phyloP scores from a whole-genome alignment of 2,329 filamentous ascomycete genomes.

The Anthostomella pinea region DNA sequence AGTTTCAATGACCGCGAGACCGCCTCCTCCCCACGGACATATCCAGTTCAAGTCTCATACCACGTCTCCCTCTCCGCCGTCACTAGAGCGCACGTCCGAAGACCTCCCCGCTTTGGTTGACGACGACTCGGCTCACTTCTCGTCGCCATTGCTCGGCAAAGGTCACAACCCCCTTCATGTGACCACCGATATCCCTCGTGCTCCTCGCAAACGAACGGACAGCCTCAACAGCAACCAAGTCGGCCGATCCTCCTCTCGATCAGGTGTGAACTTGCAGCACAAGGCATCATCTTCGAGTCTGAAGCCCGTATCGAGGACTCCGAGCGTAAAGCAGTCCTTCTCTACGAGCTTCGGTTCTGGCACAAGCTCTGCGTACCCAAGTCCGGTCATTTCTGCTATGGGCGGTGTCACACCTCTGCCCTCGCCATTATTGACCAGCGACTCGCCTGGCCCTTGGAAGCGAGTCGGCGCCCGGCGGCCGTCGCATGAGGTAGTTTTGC shows the following conservation, averaged over 20 bases:
- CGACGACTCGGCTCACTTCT: conserved; percentile 18
- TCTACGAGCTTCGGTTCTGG: conserved; percentile 52
- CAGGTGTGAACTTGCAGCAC: conserved; percentile 34
- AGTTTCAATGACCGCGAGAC: conserved; percentile 16
- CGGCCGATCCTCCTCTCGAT: conserved; percentile 30
- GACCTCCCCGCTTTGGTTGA: conserved; percentile 15
- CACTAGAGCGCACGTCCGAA: conserved; percentile 20
- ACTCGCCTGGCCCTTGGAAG: conserved; percentile 67
- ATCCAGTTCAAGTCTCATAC: conserved; percentile 38
- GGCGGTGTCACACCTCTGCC: conserved; percentile 76
- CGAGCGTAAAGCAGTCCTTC: conserved; percentile 58
- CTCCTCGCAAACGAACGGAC: conserved; percentile 27
- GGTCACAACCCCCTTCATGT: conserved; percentile 33
- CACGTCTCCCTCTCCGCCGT: conserved; percentile 37
- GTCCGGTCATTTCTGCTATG: conserved; percentile 72
- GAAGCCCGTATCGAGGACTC: conserved; percentile 55
- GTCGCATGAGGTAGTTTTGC: conserved; percentile 44
- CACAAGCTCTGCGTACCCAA: conserved; percentile 66
- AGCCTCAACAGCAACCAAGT: conserved; percentile 37
- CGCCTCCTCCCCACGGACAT: conserved; percentile 21
- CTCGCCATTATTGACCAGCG: conserved; percentile 65
- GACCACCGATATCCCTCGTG: conserved; percentile 35
- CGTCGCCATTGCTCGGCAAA: conserved; percentile 17
- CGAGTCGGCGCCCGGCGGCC: conserved; percentile 46
- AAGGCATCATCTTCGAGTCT: conserved; percentile 45